Conservation (phyloP, 148 eudicot species). For the Vaccinium corymbosum region DNA sequence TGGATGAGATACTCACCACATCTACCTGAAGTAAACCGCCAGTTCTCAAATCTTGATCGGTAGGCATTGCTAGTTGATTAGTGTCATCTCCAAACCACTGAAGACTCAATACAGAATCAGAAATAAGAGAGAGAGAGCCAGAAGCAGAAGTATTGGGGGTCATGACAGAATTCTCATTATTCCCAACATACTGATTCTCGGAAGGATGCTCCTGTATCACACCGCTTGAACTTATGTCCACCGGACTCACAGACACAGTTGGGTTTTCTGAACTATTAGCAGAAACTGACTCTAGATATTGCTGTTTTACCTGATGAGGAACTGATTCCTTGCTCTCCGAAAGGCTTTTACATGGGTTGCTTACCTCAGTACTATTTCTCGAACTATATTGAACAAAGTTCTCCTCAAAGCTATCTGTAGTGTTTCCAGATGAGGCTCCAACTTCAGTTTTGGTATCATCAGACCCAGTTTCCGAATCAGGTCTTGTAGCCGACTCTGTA, state of each 20-base stretch:
- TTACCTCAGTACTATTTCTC: constrained; percentile 15
- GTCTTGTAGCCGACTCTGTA: constrained; percentile 22
- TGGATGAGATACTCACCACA: constrained; percentile 54
- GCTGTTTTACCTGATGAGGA: constrained; percentile 7
- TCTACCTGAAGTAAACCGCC: constrained; percentile 51
- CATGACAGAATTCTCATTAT: constrained; percentile 15
- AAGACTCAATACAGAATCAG: constrained; percentile 26
- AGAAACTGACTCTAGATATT: constrained; percentile 3
- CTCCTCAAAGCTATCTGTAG: constrained; percentile 17
- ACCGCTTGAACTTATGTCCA: constrained; percentile 17
- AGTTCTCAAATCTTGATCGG: constrained; percentile 25
- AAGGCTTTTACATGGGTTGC: background rate
- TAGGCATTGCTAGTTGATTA: constrained; percentile 14
- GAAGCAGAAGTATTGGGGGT: constrained; percentile 12
- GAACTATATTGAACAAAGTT: constrained; percentile 6
- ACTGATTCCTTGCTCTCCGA: constrained; percentile 1
- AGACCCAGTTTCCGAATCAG: constrained; percentile 26
- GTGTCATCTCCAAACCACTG: constrained; percentile 24
- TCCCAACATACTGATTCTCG: constrained; percentile 6
- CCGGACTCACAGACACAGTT: background rate
- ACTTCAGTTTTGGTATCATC: constrained; percentile 21
- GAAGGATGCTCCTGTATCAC: constrained; percentile 18
- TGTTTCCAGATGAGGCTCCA: constrained; percentile 25
- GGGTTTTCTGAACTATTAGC: constrained; percentile 11
- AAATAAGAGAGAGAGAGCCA: constrained; percentile 23